Evolutionary conservation across 2,329 filamentous ascomycete species (phyloP).

Genomic region (Sarocladiaceae sp.): DNA sequence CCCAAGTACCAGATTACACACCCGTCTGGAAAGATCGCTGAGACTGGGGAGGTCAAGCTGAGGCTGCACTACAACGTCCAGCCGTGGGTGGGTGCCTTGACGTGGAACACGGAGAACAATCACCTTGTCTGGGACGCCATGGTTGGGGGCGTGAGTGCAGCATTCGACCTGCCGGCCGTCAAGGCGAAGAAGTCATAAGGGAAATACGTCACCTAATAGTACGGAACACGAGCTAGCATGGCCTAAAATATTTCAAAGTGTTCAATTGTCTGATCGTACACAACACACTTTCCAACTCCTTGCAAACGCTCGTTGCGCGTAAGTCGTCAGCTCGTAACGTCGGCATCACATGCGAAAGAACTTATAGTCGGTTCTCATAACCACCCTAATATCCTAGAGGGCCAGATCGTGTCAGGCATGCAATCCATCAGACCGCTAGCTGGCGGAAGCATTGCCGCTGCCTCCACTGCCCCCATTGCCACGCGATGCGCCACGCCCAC

Average conservation of each 20-base stretch:
- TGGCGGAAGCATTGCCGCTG: conserved; percentile 12
- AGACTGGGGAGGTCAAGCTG: conserved; percentile 66
- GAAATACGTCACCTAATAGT: conserved; percentile 14
- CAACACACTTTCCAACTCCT: too few species aligned
- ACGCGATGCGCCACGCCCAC: conserved; percentile 26
- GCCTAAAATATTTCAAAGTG: too few species aligned
- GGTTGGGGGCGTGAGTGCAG: conserved; percentile 56
- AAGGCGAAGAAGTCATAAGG: conserved; percentile 38
- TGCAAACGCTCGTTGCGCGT: too few species aligned
- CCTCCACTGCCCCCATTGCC: conserved; percentile 8
- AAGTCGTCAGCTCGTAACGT: too few species aligned
- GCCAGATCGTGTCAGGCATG: background rate
- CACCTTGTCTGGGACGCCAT: conserved; percentile 56
- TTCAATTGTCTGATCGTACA: background rate
- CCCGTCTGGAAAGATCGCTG: conserved; percentile 70
- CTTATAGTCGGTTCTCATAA: background rate
- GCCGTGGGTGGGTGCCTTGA: conserved; percentile 86
- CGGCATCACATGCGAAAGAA: background rate
- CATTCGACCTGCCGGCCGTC: conserved; percentile 58
- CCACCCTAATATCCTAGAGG: background rate
- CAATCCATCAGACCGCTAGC: background rate
- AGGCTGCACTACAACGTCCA: conserved; percentile 93
- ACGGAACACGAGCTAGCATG: too few species aligned
- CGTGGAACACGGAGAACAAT: conserved; percentile 65
- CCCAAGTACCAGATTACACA: conserved; percentile 98